Evolutionary conservation across 345 rosid genomes (phyloP).

Genomic region (Salix caprea): DNA sequence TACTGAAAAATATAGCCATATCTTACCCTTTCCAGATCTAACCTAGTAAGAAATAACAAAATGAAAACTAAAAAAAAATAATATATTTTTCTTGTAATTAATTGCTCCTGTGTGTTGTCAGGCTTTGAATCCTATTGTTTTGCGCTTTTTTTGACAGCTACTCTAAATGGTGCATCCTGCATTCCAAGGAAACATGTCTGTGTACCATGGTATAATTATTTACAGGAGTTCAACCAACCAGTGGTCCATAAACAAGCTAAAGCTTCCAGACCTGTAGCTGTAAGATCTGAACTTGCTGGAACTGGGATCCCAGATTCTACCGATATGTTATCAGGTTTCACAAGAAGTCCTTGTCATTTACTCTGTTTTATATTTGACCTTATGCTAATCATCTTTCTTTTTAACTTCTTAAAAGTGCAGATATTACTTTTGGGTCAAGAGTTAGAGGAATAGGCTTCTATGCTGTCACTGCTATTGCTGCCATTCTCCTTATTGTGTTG

Average conservation of each 20-base stretch:
- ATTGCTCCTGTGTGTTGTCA: background rate
- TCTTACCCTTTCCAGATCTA: background rate
- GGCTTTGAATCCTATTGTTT: background rate
- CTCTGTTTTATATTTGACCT: background rate
- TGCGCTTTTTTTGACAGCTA: conserved; percentile 24
- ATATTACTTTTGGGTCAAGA: conserved; percentile 47
- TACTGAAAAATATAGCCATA: background rate
- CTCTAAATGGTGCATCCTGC: conserved; percentile 22
- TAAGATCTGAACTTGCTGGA: conserved; percentile 63
- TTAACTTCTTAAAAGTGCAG: conserved; percentile 38
- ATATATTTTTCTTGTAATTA: background rate
- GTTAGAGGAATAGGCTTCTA: conserved; percentile 80
- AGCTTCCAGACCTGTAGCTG: conserved; percentile 28
- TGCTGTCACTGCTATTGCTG: conserved; percentile 52
- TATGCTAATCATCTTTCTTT: background rate
- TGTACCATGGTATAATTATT: conserved; percentile 20
- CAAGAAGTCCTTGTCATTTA: background rate
- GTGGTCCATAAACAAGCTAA: conserved; percentile 23
- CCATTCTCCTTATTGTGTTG: conserved; percentile 51
- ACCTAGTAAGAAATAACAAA: background rate
- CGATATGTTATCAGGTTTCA: conserved; percentile 54
- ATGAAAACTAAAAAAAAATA: too few relatives aligned
- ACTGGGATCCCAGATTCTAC: conserved; percentile 45
- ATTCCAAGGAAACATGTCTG: conserved; percentile 27
- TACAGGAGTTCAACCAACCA: conserved; percentile 20